These are phyloP conservation scores for Debaryomycetaceae sp. DNA, from an alignment of 1,139 yeast genomes.

Conservation along the genomic window DNA sequence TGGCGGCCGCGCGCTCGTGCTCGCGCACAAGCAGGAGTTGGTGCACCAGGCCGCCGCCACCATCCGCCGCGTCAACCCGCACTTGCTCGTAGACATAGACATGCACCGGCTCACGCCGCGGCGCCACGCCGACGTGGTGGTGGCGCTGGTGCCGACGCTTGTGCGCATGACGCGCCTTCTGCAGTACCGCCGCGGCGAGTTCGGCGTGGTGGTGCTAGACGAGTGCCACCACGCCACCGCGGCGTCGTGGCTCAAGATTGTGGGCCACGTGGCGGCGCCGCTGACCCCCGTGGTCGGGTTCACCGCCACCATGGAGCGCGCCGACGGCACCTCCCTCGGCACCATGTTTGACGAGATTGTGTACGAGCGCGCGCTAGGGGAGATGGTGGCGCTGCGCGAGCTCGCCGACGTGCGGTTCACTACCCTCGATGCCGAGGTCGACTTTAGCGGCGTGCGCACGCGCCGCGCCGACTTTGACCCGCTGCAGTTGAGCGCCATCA, in stretches of 20 bases:
- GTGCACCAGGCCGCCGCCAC: constrained; percentile 64
- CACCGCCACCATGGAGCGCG: constrained; percentile 74
- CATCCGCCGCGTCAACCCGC: constrained; percentile 46
- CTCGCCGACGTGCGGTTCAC: constrained; percentile 68
- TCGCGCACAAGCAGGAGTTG: constrained; percentile 82
- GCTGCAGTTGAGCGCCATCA: constrained; percentile 45
- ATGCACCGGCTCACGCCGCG: constrained; percentile 52
- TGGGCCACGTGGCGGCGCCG: constrained; percentile 55
- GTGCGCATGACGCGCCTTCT: constrained; percentile 44
- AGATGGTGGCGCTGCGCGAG: constrained; percentile 67
- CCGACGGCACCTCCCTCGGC: constrained; percentile 60
- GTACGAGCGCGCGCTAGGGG: constrained; percentile 60
- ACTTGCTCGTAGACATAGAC: constrained; percentile 59
- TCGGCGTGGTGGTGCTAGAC: constrained; percentile 75
- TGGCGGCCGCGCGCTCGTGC: constrained; percentile 54
- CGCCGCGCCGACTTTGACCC: constrained; percentile 52
- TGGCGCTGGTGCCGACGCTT: constrained; percentile 76
- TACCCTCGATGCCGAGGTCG: constrained; percentile 43
- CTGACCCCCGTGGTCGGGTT: constrained; percentile 69
- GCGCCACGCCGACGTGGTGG: constrained; percentile 55
- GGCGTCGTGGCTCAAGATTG: constrained; percentile 53
- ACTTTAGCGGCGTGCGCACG: constrained; percentile 23
- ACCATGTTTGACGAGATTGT: constrained; percentile 70
- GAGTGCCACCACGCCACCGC: constrained; percentile 96
- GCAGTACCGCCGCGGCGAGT: constrained; percentile 51